These are phyloP conservation scores for Escallonia rubra DNA, from an alignment of 129 eudicot species.

Conservation along the genomic window DNA sequence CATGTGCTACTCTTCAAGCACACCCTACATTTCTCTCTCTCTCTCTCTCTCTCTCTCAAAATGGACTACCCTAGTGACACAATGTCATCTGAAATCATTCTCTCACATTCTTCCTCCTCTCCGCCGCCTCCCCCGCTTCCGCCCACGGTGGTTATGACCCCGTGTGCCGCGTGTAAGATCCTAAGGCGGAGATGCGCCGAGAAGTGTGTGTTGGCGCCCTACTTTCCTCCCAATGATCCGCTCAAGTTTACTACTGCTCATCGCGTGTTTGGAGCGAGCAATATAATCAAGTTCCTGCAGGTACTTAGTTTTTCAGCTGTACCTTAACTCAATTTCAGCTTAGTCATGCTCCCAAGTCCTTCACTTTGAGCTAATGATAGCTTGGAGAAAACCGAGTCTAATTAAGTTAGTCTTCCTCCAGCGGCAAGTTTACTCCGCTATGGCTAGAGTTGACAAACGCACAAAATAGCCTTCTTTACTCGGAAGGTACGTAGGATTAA, in stretches of 20 bases:
- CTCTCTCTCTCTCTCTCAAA: neutral
- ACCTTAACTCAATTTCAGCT: neutral
- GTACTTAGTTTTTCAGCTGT: conserved; percentile 17
- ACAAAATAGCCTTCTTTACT: too few relatives aligned
- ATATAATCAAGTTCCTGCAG: conserved; percentile 71
- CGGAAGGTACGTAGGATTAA: too few relatives aligned
- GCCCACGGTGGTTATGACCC: conserved; percentile 24
- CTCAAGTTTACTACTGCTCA: conserved; percentile 65
- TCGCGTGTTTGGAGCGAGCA: conserved; percentile 75
- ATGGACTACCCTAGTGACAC: conserved; percentile 15
- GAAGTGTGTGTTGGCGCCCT: conserved; percentile 66
- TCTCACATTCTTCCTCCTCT: conserved; percentile 15
- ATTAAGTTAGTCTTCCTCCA: too few relatives aligned
- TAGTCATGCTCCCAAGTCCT: too few relatives aligned
- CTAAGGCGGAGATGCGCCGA: conserved; percentile 58
- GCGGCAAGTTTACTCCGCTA: too few relatives aligned
- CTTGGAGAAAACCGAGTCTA: too few relatives aligned
- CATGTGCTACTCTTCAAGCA: neutral
- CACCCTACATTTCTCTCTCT: neutral
- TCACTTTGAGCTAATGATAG: too few relatives aligned
- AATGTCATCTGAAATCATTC: neutral
- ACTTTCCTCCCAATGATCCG: conserved; percentile 70
- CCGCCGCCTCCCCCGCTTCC: conserved; percentile 4
- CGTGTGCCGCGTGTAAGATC: conserved; percentile 75
- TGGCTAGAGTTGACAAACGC: too few relatives aligned